Base-by-base conservation (phyloP, 768 basidiomycete genomes). In the Daedaleopsis nitida region DNA sequence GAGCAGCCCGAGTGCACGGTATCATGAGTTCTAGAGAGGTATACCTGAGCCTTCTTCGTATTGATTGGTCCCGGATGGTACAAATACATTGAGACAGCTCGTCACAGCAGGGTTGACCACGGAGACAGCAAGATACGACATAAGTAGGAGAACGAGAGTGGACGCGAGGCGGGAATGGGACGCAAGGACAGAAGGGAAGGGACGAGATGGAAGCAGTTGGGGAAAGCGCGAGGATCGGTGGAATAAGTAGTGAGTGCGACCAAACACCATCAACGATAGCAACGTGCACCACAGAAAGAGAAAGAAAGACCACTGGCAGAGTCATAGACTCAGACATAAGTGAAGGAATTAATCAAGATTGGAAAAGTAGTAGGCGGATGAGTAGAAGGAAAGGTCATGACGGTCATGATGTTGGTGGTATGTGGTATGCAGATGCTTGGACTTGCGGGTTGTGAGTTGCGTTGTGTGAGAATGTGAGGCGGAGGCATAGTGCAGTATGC, bases 71-170 rank as follows among this genome's bases (percentile, higher is more conserved):
- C 55, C 62, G 27, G 48, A 35, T 50, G 55, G 55, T 64, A 64
- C 62, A 56, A 58, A 59, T 64, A 64, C 62, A 64, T 64, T 64
- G 58, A 45, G 55, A 59, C 58, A 56, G 49, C 58, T 64, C 58
- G 57, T 53, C 62, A 59, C 57, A 59, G 62, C 62, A 59, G 62
- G 59, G 47, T 64, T 39, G 49, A 62, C 57, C 51, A 61, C 60
- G 58, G 58, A 58, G 58, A 60, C 59, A 60, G 59, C 59, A 60
- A 32, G 61, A 66, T 37, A 70, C 56, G 60, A 58, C 64, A 65
- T 61, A 61, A 65, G 59, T 75, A 62, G 71, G 69, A 45, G 69
- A 66, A 32, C 39, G 48, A 55, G n/a, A 68, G 69, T 68, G 58
- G 60, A 53, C 14, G 14, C 43, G 37, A 27, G 51, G 47, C 24